A percentile compares a stretch with the other conserved stretches of the same genome.
Evolutionary conservation across 768 basidiomycete species (phyloP).

Genomic region (Gyrodon lividus): DNA sequence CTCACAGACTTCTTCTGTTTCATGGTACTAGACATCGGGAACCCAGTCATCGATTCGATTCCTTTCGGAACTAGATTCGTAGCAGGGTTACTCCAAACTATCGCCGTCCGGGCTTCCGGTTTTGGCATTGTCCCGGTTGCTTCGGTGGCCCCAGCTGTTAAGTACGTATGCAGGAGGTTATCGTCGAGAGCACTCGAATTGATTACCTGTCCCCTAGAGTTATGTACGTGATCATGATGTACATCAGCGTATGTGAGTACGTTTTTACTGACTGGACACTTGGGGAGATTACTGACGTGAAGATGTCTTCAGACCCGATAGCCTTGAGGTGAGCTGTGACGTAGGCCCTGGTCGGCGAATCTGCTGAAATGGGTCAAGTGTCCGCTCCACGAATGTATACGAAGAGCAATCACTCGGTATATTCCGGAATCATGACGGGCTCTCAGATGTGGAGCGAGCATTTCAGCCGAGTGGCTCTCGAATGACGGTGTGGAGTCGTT

Average conservation of each 20-base stretch:
- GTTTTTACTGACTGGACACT: neutral
- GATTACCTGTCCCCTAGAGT: constrained; percentile 47
- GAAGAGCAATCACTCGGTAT: constrained; percentile 91
- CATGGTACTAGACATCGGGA: constrained; percentile 85
- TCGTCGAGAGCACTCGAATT: neutral
- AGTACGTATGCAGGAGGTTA: constrained; percentile 46
- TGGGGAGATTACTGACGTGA: constrained; percentile 1
- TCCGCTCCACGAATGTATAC: constrained; percentile 92
- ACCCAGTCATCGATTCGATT: constrained; percentile 61
- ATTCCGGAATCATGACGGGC: constrained; percentile 52
- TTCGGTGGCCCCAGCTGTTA: constrained; percentile 83
- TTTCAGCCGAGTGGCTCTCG: constrained; percentile 47
- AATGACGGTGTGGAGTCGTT: constrained; percentile 69
- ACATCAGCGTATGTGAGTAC: constrained; percentile 73
- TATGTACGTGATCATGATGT: constrained; percentile 93
- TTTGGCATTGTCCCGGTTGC: constrained; percentile 75
- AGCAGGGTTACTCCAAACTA: constrained; percentile 75
- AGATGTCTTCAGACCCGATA: constrained; percentile 57
- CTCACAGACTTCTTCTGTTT: constrained; percentile 88
- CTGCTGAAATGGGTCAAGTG: constrained; percentile 41
- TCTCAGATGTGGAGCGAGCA: constrained; percentile 44
- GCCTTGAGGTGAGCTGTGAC: constrained; percentile 61
- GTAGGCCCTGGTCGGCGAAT: neutral
- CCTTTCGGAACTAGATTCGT: constrained; percentile 69
- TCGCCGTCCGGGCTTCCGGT: constrained; percentile 83